phyloP scores from a whole-genome alignment of 2,329 filamentous ascomycete species.

The Colletotrichum cereale region DNA sequence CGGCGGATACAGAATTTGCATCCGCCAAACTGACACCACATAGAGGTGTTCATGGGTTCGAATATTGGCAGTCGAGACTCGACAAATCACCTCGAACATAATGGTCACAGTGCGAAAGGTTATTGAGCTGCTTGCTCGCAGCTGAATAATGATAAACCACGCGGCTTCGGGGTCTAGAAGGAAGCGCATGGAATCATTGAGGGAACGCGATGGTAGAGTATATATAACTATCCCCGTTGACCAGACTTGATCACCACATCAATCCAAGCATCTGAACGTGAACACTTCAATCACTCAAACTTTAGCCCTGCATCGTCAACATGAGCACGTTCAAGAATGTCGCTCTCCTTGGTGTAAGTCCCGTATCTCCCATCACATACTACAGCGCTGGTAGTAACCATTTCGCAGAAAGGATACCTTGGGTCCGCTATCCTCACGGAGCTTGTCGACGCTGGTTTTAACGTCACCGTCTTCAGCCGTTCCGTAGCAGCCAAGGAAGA shows the following conservation, averaged over 20 bases:
- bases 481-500: slow-evolving; percentile 41
- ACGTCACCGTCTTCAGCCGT: slow-evolving; percentile 68
- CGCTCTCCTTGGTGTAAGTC: slow-evolving; percentile 33
- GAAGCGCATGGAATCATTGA: background rate
- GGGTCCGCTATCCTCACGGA: slow-evolving; percentile 54
- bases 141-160: background rate
- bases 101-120: background rate
- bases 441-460: slow-evolving; percentile 57
- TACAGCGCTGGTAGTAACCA: slow-evolving; percentile 3
- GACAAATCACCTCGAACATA: no score
- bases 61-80: background rate
- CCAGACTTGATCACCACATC: background rate
- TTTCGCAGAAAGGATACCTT: slow-evolving; percentile 52
- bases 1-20: background rate
- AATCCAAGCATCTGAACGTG: background rate
- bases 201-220: no score
- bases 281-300: no score
- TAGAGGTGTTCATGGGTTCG: background rate
- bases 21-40: background rate
- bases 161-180: background rate
- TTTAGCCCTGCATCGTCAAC: background rate
- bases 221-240: background rate
- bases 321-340: slow-evolving; percentile 32
- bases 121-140: background rate
- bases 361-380: fast-evolving